Base-by-base conservation (phyloP, 768 basidiomycete species). In the Suillus discolor region DNA sequence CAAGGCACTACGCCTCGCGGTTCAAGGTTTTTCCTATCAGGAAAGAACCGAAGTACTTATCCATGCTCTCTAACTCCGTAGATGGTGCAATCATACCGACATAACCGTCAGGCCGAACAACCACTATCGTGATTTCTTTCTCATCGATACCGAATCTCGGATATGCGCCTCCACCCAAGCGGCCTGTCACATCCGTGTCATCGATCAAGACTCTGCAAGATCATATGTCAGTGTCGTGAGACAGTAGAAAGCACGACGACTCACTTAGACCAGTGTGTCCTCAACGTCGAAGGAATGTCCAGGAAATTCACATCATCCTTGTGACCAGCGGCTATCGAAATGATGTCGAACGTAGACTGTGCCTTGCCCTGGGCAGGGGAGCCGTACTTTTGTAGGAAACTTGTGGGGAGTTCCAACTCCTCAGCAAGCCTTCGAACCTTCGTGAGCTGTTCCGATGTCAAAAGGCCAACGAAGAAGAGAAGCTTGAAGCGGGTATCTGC, bases 81-180 rank as follows among this genome's bases (percentile, higher is more conserved):
- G 89, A 75, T 0, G 89, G 83, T 2, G 80, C 80, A 36, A 91
- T 77, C 69, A 79, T 80, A 4, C 86, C 87, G 28, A 92, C 82
- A 62, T 89, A 90, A 20, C 89, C 90, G 25, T 76, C 76, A 11
- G 75, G 75, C 36, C 76, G 75, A 39, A 78, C 76, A 7, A 76
- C 71, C 38, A 75, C 72, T 8, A 81, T 57, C 41, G 79, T 75
- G 16, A 78, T 62, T 11, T 67, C 72, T 25, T 71, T 75, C 53
- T 72, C 66, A 11, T 72, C 63, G 11, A 80, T 72, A 0, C 89
- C 89, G 69, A 86, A 89, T 31, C 81, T 80, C 0, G 73, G 66
- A 72, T 91, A 90, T 6, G 85, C 88, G 49, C 80, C 79, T 6
- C 87, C 88, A 31, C 86, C 87, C 38, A 77, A 71, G 2, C 62